Conservation (phyloP, 2,329 filamentous ascomycete genomes). For the Verticillium nonalfalfae region DNA sequence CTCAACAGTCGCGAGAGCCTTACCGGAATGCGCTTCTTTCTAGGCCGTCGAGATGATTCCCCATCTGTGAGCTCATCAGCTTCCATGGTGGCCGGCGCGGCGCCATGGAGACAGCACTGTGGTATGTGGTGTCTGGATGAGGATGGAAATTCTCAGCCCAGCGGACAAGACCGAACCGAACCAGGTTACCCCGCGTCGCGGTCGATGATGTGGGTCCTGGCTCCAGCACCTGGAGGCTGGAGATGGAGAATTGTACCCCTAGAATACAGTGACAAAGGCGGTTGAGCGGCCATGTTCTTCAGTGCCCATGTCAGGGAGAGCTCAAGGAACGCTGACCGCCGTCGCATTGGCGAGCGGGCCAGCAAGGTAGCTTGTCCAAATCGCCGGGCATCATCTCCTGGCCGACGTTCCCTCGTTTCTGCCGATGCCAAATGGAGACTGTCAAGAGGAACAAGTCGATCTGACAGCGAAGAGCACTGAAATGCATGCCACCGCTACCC, state of each 20-base stretch:
- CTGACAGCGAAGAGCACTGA: too few species aligned
- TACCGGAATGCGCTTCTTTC: constrained; percentile 1
- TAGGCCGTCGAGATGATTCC: background rate
- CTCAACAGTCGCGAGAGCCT: background rate
- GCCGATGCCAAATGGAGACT: too few species aligned
- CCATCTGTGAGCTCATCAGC: background rate
- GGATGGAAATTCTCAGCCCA: background rate
- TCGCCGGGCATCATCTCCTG: too few species aligned
- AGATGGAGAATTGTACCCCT: background rate
- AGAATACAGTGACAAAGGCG: background rate
- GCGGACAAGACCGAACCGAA: background rate
- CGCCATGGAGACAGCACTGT: background rate
- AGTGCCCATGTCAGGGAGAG: too few species aligned
- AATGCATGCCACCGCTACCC: too few species aligned
- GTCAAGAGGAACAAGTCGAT: too few species aligned
- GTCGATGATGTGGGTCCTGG: background rate
- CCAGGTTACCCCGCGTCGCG: background rate
- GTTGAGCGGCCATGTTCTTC: too few species aligned
- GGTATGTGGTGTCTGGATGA: background rate
- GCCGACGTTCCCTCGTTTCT: too few species aligned
- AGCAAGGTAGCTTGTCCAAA: too few species aligned
- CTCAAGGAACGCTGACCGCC: too few species aligned
- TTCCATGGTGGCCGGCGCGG: background rate
- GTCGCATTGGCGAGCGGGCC: too few species aligned
- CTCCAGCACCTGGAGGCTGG: background rate